Base-by-base conservation (phyloP, 305 asterid genomes). In the Striga hermonthica region DNA sequence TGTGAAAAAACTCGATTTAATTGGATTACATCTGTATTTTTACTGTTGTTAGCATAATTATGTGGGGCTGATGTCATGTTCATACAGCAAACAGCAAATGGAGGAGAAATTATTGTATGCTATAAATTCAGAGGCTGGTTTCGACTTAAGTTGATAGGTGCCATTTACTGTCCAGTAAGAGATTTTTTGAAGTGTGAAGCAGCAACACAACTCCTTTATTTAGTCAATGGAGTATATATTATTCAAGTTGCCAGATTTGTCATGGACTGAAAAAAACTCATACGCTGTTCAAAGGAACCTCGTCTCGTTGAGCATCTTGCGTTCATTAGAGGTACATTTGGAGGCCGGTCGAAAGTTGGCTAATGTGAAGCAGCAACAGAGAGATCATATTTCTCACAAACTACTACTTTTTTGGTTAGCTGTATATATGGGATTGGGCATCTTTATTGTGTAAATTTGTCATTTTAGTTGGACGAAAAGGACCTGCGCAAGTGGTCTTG, bases 71-170 rank as follows among this genome's bases (percentile, higher is more conserved):
- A 9, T 69, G 15, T 40, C 58, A 7, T 65, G 22, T 49, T 73
- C 28, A 44, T 70, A 63, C 97, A 92, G 98, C 84, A 92, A 90
- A 77, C 81, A 87, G 76, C 91, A 86, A 70, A 80, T 90, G 96
- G 95, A 90, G 82, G 86, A 83, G 77, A 92, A 92, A 76, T 65
- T 89, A 57, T 45, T 84, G 72, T 92, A 92, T 35, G 96, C 97
- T 16, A 90, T 90, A 74, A 92, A 76, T 73, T 84, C 96, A 28
- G 86, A 85, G 60, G 95, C 97, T 81, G 98, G 98, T 63, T 92
- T 92, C 65, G 97, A 92, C 81, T 78, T 92, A 72, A 92, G 98
- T 72, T 92, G 82, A 91, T 74, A 14, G 56, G 45, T 56, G 68
- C 28, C 22, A 34, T 57, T 16, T 9, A n/a, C 38, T 15, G 37